Evolutionary conservation across 2,329 filamentous ascomycete species (phyloP), one percentile per base, ranked within the genome.

Genomic region (Fonsecaea erecta): DNA sequence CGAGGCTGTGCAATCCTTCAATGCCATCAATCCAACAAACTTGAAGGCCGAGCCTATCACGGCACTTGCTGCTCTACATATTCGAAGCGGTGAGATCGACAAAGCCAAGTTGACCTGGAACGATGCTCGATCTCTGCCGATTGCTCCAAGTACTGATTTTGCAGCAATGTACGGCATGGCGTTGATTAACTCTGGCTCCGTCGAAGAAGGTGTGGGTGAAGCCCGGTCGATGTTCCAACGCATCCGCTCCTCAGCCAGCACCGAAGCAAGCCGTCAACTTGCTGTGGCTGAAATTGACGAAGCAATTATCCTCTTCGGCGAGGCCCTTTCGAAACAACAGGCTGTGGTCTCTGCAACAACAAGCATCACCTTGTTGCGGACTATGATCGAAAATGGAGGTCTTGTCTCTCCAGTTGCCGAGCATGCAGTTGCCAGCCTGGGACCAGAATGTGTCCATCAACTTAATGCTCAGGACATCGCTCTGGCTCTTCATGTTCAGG

Each of bases 161-260:
- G 90, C 92, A 12, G 87, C 91, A 63, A 97, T 97, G 92, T 97
- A 94, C 74, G 88, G 91, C 14, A 87, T 96, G 63, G 92, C 93
- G 54, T 83, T 98, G 77, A 90, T 98, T 74, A 90, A 91, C 60
- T 92, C 91, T 68, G 92, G 93, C 48, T 89, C 93, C 73, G 86
- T 93, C 55, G 87, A 89, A n/a, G 91, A 94, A 74, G 95, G 90
- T 56, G 79, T 98, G 64, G 82, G 84, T 12, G 88, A 95, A 75
- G 89, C 91, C 9, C 91, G 95, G 72, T 83, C 88, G 74, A 96
- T 97, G 91, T 96, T 97, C 77, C 83, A 89, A 74, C 88, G 90
- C 66, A 92, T 97, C 71, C 89, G 91, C 65, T 85, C 86, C 63
- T 81, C 85, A 24, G 83, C 84, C 57, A 75, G 79, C 54, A 80